Percentiles rank a stretch among this genome's conserved stretches.
phyloP scores from a whole-genome alignment of 306 rosid species.

The Sicyos edulis region DNA sequence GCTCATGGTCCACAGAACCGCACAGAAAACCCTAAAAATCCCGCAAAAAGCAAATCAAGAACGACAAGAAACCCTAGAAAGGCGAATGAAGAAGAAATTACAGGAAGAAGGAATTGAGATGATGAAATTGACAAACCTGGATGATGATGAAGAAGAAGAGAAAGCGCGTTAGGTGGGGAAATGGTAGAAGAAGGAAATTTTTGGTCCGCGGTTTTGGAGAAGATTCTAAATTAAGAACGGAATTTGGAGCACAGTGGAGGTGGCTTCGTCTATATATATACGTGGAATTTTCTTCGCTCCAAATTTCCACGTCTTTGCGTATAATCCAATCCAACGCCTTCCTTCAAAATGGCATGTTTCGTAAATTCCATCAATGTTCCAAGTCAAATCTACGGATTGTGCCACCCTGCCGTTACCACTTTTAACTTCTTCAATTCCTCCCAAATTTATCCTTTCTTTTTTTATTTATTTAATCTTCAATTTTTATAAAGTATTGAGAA shows the following conservation, averaged over 20 bases:
- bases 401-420: no score
- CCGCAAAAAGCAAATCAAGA: not conserved
- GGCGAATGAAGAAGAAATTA: not conserved
- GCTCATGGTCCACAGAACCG: constrained; percentile 51
- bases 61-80: not conserved
- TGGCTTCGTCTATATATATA: not conserved
- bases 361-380: not conserved
- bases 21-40: not conserved
- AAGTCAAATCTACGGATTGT: not conserved
- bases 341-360: not conserved
- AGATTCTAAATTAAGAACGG: not conserved
- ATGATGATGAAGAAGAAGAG: not conserved
- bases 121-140: not conserved
- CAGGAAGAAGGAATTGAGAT: not conserved
- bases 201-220: not conserved
- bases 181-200: not conserved
- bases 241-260: not conserved
- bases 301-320: constrained; percentile 10
- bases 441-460: no score
- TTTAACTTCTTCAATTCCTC: no score
- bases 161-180: constrained; percentile 13
- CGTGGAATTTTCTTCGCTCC: not conserved
- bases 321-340: constrained; percentile 11
- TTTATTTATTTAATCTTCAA: no score
- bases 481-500: no score